A percentile compares a stretch with the other conserved stretches of the same genome.
Evolutionary conservation across 495 filamentous ascomycete species (phyloP).

Genomic region (Beverwykella pulmonaria): DNA sequence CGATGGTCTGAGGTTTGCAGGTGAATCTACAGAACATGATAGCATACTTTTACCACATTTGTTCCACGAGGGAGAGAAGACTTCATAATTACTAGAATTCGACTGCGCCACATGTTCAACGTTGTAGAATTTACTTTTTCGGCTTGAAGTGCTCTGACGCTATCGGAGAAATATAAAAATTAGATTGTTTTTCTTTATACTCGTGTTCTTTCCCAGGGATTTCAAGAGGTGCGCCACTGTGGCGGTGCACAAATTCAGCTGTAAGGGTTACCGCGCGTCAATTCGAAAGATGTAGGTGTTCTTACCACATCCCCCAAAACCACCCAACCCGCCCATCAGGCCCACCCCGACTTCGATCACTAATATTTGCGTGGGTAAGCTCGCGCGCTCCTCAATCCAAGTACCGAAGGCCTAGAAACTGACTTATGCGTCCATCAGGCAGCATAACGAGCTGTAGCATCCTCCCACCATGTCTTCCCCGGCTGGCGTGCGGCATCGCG

Average conservation of each 20-base stretch:
- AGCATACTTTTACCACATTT: too few relatives aligned
- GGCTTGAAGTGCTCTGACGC: too few relatives aligned
- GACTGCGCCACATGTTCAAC: too few relatives aligned
- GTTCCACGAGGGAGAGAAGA: too few relatives aligned
- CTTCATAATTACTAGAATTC: too few relatives aligned
- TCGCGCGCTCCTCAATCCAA: neutral
- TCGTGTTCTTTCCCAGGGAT: neutral
- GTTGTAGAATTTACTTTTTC: too few relatives aligned
- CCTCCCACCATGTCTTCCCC: slow-evolving; percentile 41
- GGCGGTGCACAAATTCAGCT: neutral
- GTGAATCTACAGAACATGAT: too few relatives aligned
- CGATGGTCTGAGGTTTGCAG: too few relatives aligned
- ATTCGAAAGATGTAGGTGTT: neutral
- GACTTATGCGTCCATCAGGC: slow-evolving; percentile 9
- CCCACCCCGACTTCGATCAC: neutral
- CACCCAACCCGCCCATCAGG: neutral
- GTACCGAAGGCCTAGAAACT: neutral
- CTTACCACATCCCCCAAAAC: neutral
- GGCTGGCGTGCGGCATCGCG: slow-evolving; percentile 42
- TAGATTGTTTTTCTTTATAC: neutral
- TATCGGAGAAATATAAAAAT: neutral
- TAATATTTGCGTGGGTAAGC: slow-evolving; percentile 9
- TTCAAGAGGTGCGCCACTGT: neutral
- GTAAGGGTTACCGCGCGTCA: neutral
- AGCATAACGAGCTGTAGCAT: slow-evolving; percentile 27